Conservation (phyloP, 768 basidiomycete genomes). For the Postia placenta region DNA sequence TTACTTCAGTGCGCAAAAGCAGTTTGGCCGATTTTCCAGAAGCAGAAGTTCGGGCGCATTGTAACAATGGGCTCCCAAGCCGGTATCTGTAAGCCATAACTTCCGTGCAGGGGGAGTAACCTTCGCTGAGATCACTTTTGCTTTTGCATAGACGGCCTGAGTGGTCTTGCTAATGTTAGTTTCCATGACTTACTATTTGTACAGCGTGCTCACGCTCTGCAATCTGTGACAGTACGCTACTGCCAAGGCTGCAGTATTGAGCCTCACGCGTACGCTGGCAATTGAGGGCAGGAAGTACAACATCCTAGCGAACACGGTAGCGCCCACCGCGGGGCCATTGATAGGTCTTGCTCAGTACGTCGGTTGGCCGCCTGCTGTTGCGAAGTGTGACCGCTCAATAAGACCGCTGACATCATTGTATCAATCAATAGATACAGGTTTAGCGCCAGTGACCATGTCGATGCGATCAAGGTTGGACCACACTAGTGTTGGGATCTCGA, state of each 20-base stretch:
- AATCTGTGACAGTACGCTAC: conserved; percentile 86
- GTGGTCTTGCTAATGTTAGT: conserved; percentile 83
- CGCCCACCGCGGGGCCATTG: conserved; percentile 69
- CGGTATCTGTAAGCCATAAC: conserved; percentile 69
- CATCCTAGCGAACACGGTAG: conserved; percentile 85
- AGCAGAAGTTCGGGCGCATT: conserved; percentile 94
- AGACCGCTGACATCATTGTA: conserved; percentile 32
- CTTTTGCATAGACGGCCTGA: conserved; percentile 69
- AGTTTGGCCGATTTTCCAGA: conserved; percentile 94
- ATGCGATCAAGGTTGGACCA: conserved; percentile 70
- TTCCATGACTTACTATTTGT: too few species aligned
- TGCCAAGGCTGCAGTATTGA: conserved; percentile 89
- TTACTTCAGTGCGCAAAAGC: conserved; percentile 74
- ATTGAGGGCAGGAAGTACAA: conserved; percentile 90
- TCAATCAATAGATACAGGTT: too few species aligned
- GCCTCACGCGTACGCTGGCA: conserved; percentile 83
- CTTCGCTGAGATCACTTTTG: neutral
- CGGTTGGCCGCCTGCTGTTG: conserved; percentile 1
- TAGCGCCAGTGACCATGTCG: too few species aligned
- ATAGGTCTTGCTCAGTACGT: conserved; percentile 33
- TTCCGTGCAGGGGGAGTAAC: neutral
- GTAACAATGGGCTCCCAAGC: conserved; percentile 91
- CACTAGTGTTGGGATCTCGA: neutral
- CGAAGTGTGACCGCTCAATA: neutral
- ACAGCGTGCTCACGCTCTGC: too few species aligned